A percentile compares a stretch with the other conserved stretches of the same genome.
Evolutionary conservation across 148 eudicot genomes (phyloP).

Genomic region (Rhododendron kiyosumense): DNA sequence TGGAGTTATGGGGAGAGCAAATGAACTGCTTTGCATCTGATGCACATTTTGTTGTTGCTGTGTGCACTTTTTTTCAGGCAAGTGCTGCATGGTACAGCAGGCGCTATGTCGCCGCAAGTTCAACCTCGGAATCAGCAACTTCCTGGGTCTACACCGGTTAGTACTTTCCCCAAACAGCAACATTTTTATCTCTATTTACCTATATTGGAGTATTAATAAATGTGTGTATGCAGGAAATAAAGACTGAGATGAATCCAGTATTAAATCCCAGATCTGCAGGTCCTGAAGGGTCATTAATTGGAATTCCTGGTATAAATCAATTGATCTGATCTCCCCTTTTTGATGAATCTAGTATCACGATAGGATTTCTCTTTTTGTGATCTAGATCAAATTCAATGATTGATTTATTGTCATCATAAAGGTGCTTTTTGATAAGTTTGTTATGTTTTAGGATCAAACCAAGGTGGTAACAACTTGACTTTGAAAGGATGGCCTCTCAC

Average conservation of each 20-base stretch:
- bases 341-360: neutral
- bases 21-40: neutral
- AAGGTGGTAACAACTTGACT: conserved; percentile 58
- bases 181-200: neutral
- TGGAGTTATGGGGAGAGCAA: neutral
- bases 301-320: conserved; percentile 48
- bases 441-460: conserved; percentile 52
- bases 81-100: conserved; percentile 88
- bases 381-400: neutral
- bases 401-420: neutral
- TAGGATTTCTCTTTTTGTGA: neutral
- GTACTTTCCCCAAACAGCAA: conserved; percentile 4
- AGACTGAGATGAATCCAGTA: conserved; percentile 47
- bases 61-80: conserved; percentile 46
- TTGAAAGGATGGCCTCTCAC: conserved; percentile 85
- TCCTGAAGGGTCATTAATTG: conserved; percentile 55
- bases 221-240: conserved; percentile 48
- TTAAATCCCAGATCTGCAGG: conserved; percentile 49
- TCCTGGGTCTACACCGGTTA: conserved; percentile 49
- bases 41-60: neutral
- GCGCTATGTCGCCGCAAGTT: conserved; percentile 78
- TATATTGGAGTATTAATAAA: neutral
- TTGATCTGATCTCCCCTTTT: neutral
- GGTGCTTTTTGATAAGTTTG: conserved; percentile 17
- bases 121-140: conserved; percentile 82